Evolutionary conservation across 108 stramenopile species (phyloP).

Genomic region (Stephanodiscus triporus): DNA sequence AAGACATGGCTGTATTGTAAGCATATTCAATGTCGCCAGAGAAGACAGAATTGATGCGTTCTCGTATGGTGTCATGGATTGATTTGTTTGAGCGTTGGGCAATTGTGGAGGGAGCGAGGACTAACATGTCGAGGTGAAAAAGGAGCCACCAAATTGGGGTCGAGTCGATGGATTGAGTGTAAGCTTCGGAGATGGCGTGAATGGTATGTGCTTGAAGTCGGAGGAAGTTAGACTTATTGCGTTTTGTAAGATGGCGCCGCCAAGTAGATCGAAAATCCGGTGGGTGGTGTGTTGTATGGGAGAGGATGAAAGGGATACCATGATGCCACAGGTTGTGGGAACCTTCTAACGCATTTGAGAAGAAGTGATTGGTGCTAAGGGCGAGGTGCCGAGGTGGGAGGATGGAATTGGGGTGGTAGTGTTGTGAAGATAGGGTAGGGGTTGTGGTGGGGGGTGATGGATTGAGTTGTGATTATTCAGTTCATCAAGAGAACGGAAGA

Average conservation of each 20-base stretch:
- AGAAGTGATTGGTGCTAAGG: neutral
- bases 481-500: neutral
- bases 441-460: neutral
- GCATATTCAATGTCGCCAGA: conserved; percentile 1
- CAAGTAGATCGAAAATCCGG: neutral
- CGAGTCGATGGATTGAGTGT: neutral
- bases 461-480: neutral
- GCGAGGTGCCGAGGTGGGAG: neutral
- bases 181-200: neutral
- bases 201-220: too few relatives aligned
- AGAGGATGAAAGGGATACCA: neutral
- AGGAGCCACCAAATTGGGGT: conserved; percentile 21
- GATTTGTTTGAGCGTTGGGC: neutral
- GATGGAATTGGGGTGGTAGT: neutral
- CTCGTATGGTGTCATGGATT: neutral
- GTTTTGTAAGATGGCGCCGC: neutral
- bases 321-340: neutral
- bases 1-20: neutral
- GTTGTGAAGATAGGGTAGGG: too few relatives aligned
- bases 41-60: neutral
- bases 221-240: neutral
- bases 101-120: neutral
- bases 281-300: neutral
- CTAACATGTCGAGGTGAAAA: conserved; percentile 12
- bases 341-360: neutral